A percentile compares a stretch with the other conserved stretches of the same genome.
Evolutionary conservation across 2,329 filamentous ascomycete species (phyloP).

Genomic region (Hawksworthiomyces lignivorus): DNA sequence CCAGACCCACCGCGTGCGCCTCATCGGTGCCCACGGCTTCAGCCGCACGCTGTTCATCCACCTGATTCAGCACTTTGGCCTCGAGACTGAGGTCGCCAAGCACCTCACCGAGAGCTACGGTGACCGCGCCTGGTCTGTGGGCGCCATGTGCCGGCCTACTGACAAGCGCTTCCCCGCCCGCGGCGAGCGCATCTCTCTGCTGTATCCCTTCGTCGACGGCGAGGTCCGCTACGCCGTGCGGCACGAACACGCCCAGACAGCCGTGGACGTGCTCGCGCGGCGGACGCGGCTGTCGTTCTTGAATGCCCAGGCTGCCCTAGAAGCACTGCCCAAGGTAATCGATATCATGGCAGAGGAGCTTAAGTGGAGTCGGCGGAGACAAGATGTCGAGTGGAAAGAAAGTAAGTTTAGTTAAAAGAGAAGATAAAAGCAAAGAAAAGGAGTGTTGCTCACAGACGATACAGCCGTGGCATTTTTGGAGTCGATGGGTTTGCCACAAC

Average conservation of each 20-base stretch:
- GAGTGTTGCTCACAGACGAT: neutral
- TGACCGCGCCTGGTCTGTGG: conserved; percentile 87
- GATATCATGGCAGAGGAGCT: conserved; percentile 85
- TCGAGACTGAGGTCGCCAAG: conserved; percentile 90
- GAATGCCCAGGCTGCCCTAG: conserved; percentile 83
- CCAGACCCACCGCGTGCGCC: conserved; percentile 64
- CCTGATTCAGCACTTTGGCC: conserved; percentile 84
- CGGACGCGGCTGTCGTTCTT: conserved; percentile 81
- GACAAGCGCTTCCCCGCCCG: conserved; percentile 74
- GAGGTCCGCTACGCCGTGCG: conserved; percentile 82
- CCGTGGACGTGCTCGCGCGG: conserved; percentile 78
- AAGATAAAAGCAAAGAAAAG: too few species aligned
- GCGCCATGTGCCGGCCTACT: conserved; percentile 71
- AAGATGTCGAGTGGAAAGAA: conserved; percentile 75
- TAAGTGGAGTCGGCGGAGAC: conserved; percentile 64
- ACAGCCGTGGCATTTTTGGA: conserved; percentile 48
- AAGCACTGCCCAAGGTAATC: conserved; percentile 76
- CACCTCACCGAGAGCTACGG: conserved; percentile 84
- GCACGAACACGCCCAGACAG: conserved; percentile 87
- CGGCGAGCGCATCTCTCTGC: conserved; percentile 66
- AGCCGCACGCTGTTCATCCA: conserved; percentile 90
- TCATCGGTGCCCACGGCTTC: conserved; percentile 69
- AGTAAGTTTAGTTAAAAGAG: too few species aligned
- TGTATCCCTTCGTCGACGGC: conserved; percentile 89
- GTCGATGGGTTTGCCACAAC: conserved; percentile 58